These are phyloP conservation scores for Naumovozyma dairenensis DNA, from an alignment of 805 yeast genomes.

Conservation along the genomic window DNA sequence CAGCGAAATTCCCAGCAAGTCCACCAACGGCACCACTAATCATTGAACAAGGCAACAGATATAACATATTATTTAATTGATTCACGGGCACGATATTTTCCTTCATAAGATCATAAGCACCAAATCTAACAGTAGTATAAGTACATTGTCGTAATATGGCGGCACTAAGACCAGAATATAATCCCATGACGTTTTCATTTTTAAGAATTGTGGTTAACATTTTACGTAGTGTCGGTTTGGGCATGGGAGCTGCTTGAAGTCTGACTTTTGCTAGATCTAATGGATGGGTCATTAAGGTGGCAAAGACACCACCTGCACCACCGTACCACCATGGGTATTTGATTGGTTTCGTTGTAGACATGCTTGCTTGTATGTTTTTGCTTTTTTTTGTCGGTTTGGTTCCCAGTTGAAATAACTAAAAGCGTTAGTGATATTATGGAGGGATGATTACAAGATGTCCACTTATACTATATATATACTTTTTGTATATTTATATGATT, in stretches of 20 bases:
- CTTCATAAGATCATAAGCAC: conserved; percentile 71
- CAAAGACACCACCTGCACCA: conserved; percentile 60
- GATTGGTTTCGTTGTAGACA: conserved; percentile 3
- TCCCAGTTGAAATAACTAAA: no score
- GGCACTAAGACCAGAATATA: conserved; percentile 79
- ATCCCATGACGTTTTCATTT: conserved; percentile 52
- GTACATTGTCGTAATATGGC: conserved; percentile 79
- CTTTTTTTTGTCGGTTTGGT: background rate
- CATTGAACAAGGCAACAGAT: conserved; percentile 71
- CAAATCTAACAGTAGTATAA: conserved; percentile 78
- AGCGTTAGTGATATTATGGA: no score
- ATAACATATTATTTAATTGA: conserved; percentile 44
- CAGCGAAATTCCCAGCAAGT: conserved; percentile 79
- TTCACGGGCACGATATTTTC: conserved; percentile 38
- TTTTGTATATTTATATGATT: no score
- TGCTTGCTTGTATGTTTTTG: background rate
- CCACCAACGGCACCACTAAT: conserved; percentile 81
- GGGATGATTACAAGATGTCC: no score
- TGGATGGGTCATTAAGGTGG: conserved; percentile 68
- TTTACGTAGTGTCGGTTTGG: conserved; percentile 52
- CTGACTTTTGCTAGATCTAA: conserved; percentile 81
- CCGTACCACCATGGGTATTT: conserved; percentile 51
- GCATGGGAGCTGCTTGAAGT: conserved; percentile 63
- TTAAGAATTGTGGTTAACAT: conserved; percentile 33
- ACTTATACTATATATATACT: no score